These are phyloP conservation scores for Ziziphus jujuba DNA, from an alignment of 306 rosid species.

Conservation along the genomic window DNA sequence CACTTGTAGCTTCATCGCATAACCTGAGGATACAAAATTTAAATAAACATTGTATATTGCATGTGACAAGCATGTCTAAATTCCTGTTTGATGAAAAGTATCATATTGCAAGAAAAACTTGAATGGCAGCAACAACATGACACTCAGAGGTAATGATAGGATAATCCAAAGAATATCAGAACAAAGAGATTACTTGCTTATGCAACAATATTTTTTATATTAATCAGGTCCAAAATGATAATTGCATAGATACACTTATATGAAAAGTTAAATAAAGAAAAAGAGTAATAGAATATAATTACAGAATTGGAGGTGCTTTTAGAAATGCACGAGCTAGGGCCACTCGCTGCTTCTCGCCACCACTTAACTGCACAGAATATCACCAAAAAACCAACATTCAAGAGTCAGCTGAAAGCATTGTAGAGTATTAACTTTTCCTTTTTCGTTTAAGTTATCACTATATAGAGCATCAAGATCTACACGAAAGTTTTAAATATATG, in stretches of 20 bases:
- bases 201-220: too few relatives aligned
- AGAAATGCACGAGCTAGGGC: conserved; percentile 94
- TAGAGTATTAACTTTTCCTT: background rate
- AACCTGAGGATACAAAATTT: conserved; percentile 45
- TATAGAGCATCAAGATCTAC: too few relatives aligned
- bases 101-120: too few relatives aligned
- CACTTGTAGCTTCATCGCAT: conserved; percentile 99
- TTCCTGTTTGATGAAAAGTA: too few relatives aligned
- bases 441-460: background rate
- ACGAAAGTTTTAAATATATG: too few relatives aligned
- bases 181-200: too few relatives aligned
- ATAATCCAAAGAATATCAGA: too few relatives aligned
- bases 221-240: background rate
- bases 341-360: conserved; percentile 99
- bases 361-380: conserved; percentile 69
- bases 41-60: background rate
- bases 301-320: conserved; percentile 93
- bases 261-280: conserved; percentile 11
- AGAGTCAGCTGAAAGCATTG: conserved; percentile 2
- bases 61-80: background rate
- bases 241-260: background rate
- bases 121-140: too few relatives aligned
- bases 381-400: conserved; percentile 21
- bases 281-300: conserved; percentile 29
- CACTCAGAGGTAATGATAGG: too few relatives aligned